Evolutionary conservation across 768 basidiomycete genomes (phyloP), one percentile per base, ranked within the genome.

Genomic region (Termitomyces sp.): DNA sequence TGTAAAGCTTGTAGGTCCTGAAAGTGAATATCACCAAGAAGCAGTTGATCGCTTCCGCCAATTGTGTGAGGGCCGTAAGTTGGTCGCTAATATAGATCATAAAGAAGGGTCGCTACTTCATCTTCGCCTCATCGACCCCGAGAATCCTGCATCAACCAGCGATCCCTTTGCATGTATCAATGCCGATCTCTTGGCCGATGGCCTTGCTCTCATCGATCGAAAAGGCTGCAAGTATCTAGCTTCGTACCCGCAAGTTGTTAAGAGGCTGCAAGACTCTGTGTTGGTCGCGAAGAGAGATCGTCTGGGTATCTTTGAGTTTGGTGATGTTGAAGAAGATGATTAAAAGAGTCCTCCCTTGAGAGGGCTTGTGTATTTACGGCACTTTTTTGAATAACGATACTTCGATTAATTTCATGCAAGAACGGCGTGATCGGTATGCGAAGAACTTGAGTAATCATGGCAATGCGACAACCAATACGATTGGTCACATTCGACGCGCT

Each of bases 61-160:
- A 15, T 75, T 94, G 19, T 91, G 89, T 62, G 94, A 94, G 71
- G 93, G 92, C n/a, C 87, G 94, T 53, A 94, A 94, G 66, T 79
- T 98, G n/a, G 76, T 98, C 49, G 97, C 94, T n/a, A 98, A 95
- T 72, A 76, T 94, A 56, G 97, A 99, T 70, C 81, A 87, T 65
- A 85, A 78, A 65, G 96, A 97, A 65, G 87, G 89, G 26, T 62
- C 78, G 21, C 65, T 86, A 1, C 75, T 95, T 30, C 94, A 97
- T 70, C 82, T 99, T 53, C 89, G 96, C 48, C 83, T 99, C 37
- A 96, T 97, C 59, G 95, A 98, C 67, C 91, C 96, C 1, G 68
- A 77, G 26, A 88, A 94, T 71, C 84, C 90, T 3, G 71, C 77
- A 8, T 79, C 83, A 5, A 78, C 82, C 5, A 73, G 82, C 21